Evolutionary conservation across 1,139 yeast species (phyloP), one percentile per base, ranked within the genome.

Genomic region (Zhuliangozyma parablackwelliae): DNA sequence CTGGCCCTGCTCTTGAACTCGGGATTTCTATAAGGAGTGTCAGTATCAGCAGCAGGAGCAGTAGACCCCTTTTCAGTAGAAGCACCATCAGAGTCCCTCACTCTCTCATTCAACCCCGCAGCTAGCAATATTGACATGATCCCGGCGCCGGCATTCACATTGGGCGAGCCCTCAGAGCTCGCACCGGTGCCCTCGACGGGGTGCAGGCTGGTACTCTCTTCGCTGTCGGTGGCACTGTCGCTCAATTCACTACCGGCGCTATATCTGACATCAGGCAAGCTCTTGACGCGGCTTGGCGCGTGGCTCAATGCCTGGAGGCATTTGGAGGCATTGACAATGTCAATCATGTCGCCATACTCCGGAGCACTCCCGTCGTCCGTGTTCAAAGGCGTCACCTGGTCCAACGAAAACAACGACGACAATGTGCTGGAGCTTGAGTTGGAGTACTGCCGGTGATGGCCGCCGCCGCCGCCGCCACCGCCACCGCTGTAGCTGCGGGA

Each of bases 291-390:
- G 37, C 29, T 32, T 23, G 24, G 24, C 7, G 7, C 24, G 24
- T 32, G 38, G 21, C 44, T 40, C 26, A 67, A 50, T 16, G 61
- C 55, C 45, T 66, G 71, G 24, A 68, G 54, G 40, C 72, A 67
- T 43, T 59, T 58, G 21, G 71, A 65, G 5, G 73, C 74, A 44
- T 61, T 63, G 11, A 67, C 62, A 11, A 68, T 54, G 35, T 65
- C 73, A 37, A 56, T 47, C 52, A 61, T 52, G 28, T 61, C 67
- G 11, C 29, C 41, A 27, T 39, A 43, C 10, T 45, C 37, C 33
- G 33, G 30, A 24, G 31, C 26, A 10, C 29, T 21, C 9, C 28
- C 26, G 12, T 28, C 30, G 11, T 29, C 32, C 12, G 24, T 30
- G n/a, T 32, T 21, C 20, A 28, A 29, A 16, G 36, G 37, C 7